Base-by-base conservation (phyloP, 805 yeast genomes). In the Candida broadrunensis region DNA sequence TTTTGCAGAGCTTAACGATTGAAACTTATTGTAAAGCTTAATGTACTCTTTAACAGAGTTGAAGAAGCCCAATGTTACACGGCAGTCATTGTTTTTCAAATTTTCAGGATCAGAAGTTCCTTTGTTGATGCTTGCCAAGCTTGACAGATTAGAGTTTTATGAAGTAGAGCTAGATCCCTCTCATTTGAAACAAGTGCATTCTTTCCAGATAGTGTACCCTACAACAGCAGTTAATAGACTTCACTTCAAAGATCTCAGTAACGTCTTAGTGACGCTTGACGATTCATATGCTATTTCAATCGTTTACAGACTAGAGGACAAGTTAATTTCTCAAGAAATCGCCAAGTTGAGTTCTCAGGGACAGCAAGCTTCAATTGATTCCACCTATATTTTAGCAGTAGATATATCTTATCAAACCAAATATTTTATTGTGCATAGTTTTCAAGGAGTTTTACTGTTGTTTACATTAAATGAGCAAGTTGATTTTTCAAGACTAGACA, bases 311-410 rank as follows among this genome's bases (percentile, higher is more conserved):
- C 5, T 5, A 15, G 13, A 29, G 5, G 32, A 15, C 4, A 29
- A 14, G 7, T 5, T 29, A 14, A 14, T n/a, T 13, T 5, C 7
- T n/a, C 36, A 32, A 21, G 42, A 42, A 18, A 26, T 45, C 13
- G 36, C 38, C 6, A 26, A 33, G 15, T 25, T 55, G 27, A 42
- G 41, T 17, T 42, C 49, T 2, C 39, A 35, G 19, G 58, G 59
- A 15, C 58, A 54, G 27, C 58, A 50, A 32, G 41, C 39, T 24
- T 43, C 55, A 4, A 37, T 50, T 2, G 61, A 56, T 32, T 42
- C 53, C 9, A 37, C 37, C 13, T 52, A 57, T 3, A 21, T 52
- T 8, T 23, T 53, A 3, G 37, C 44, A 3, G 39, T 26, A 5
- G 48, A 40, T 25, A 31, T 27, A 8, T 27, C 33, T 11, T 19